Evolutionary conservation across 176 grass and related monocot species (phyloP), one percentile per base, ranked within the genome.

Genomic region (Avena eriantha): DNA sequence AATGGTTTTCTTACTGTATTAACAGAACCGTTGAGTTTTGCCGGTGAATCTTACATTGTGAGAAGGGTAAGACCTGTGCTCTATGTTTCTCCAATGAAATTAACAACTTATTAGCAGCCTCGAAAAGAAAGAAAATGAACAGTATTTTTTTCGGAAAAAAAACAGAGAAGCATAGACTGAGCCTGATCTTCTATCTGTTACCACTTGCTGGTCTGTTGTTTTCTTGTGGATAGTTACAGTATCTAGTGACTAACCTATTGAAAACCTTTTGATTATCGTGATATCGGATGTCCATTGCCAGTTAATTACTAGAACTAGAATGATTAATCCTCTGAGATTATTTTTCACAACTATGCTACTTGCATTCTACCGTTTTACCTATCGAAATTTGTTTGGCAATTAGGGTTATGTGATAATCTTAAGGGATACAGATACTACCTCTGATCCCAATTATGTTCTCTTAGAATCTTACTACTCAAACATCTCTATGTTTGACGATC

Each of bases 1-100:
- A 95, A 96, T 87, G 94, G 94, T 50, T 98, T 93, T 83, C 87
- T 98, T 79, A 98, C 97, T 69, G 87, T 96, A 35, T 87, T 96
- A 76, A 91, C 93, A 80, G 92, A 98, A 59, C 97, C 97, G 35
- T 81, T 98, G 59, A 90, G 65, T 80, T 90, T 91, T 57, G 80
- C 85, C 0, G 53, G 35, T 73, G 97, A 98, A 80, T 93, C 97
- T 15, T 94, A 91, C 79, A 93, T 94, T 87, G 94, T 98, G 67
- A 92, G 84, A 85, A 91, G 65, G 90, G 97, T 96, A 91, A 83
- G n/a, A 4, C 89, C 67, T n/a, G 84, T 85, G 12, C 7, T 88
- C 59, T 54, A n/a, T 17, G 33, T 75, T 90, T 60, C 16, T 73
- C 22, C 12, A 66, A 16, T 80, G 55, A 81, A 85, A 2, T 34